These are phyloP conservation scores for Psidium friedrichsthalianum DNA, from an alignment of 345 rosid genomes.

Conservation along the genomic window DNA sequence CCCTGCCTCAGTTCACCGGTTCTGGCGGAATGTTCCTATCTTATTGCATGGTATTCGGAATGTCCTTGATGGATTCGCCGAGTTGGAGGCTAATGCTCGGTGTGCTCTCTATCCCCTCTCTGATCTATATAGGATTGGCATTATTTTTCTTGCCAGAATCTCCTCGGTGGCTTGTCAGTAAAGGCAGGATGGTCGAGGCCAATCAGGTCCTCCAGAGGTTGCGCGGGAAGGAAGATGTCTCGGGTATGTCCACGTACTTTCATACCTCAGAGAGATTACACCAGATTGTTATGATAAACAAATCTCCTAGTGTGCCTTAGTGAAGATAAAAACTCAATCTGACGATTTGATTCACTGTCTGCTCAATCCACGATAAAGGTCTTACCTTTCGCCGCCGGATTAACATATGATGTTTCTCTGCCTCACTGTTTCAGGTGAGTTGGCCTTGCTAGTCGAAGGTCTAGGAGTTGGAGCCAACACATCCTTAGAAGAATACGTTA, in stretches of 20 bases:
- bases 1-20: slow-evolving; percentile 33
- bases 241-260: slow-evolving; percentile 7
- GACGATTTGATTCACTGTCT: not conserved
- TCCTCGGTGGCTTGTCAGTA: slow-evolving; percentile 39
- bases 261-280: not conserved
- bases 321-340: not conserved
- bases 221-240: slow-evolving; percentile 30
- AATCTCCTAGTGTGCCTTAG: not conserved
- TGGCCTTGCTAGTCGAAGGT: slow-evolving; percentile 38
- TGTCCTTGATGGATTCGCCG: slow-evolving; percentile 26
- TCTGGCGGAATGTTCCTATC: slow-evolving; percentile 38
- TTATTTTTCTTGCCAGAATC: slow-evolving; percentile 34
- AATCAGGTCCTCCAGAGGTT: slow-evolving; percentile 19
- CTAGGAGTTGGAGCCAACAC: slow-evolving; percentile 25
- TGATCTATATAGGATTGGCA: slow-evolving; percentile 9
- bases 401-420: not conserved
- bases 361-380: not conserved
- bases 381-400: not conserved
- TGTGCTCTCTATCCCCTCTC: slow-evolving; percentile 27
- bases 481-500: slow-evolving; percentile 20
- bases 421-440: slow-evolving; percentile 18
- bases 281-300: not conserved
- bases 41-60: slow-evolving; percentile 25
- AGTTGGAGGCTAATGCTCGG: slow-evolving; percentile 47
- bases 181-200: slow-evolving; percentile 30